These are phyloP conservation scores for Aspergillus fijiensis DNA, from an alignment of 2,329 filamentous ascomycete species.

Conservation along the genomic window DNA sequence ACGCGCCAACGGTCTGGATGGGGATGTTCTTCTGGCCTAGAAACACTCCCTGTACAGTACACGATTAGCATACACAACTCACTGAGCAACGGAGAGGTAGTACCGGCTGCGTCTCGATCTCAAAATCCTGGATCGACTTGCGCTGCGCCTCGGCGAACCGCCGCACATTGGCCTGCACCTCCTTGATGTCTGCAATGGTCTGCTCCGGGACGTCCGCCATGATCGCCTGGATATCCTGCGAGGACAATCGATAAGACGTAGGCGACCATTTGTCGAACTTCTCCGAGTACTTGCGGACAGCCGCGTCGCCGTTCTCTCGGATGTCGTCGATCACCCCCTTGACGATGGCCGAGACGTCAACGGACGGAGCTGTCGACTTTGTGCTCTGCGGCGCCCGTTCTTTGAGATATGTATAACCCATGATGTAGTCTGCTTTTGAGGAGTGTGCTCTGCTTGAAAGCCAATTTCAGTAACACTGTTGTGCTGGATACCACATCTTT, in stretches of 20 bases:
- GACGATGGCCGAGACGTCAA: constrained; percentile 44
- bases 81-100: too few relatives aligned
- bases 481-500: too few relatives aligned
- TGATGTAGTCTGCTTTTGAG: too few relatives aligned
- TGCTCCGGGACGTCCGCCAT: constrained; percentile 49
- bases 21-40: constrained; percentile 54
- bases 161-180: constrained; percentile 52
- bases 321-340: constrained; percentile 51
- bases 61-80: not conserved
- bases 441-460: too few relatives aligned
- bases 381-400: not conserved
- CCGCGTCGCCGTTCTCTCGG: constrained; percentile 48
- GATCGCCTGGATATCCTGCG: constrained; percentile 45
- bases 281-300: constrained; percentile 52
- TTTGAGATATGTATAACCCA: constrained; percentile 3
- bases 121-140: constrained; percentile 51
- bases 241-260: constrained; percentile 49
- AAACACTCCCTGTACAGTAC: constrained; percentile 42
- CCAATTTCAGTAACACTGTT: too few relatives aligned
- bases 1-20: constrained; percentile 49
- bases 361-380: not conserved
- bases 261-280: constrained; percentile 58
- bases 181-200: constrained; percentile 55
- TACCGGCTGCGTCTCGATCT: constrained; percentile 49
- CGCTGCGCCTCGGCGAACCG: constrained; percentile 51